Base-by-base conservation (phyloP, 371 early-diverging fungal species). In the Mucor racemosus region DNA sequence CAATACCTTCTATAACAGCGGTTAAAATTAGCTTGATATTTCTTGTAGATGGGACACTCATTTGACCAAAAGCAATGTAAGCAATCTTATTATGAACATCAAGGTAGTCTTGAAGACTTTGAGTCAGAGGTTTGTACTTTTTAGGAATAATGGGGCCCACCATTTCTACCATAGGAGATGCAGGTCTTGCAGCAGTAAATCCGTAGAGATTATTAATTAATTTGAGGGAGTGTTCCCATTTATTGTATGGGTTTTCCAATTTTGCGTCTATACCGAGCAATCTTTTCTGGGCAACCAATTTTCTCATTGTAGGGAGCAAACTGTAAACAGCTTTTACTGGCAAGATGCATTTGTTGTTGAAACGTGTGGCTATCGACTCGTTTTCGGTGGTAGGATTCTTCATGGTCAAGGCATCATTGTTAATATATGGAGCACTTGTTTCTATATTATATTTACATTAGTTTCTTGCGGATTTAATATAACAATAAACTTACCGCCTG, bases 81-180 rank as follows among this genome's bases (percentile, higher is more conserved):
- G 60, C 59, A 8, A 82, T 67, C 13, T 62, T 66, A 10, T 31
- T 5, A 34, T 74, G 71, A 2, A 19, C 5, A 31, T 69, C 61
- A 2, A 56, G n/a, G 14, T 36, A 64, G 1, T 21, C 3, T 17
- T 56, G 17, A 0, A 76, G 33, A 0, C 41, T 60, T 0, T 15
- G 26, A 4, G 66, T 66, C 19, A 82, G 41, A 7, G 59, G 41
- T 3, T 68, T 56, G 58, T 76, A 77, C 0, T 42, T 14, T 38
- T 69, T 60, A 5, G 72, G 67, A 10, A 79, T 53, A 33, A 79
- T 74, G 3, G 82, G 82, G 8, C 82, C 79, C n/a, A 78, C 61
- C 34, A 72, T 50, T 38, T 76, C 74, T 0, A 79, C 73, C n/a
- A 79, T 54, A 4, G 82, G 76, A 14, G 75, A 71, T 13, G 71